These are phyloP conservation scores for Fusarium sp. DNA, from an alignment of 2,329 filamentous ascomycete species.

Conservation along the genomic window DNA sequence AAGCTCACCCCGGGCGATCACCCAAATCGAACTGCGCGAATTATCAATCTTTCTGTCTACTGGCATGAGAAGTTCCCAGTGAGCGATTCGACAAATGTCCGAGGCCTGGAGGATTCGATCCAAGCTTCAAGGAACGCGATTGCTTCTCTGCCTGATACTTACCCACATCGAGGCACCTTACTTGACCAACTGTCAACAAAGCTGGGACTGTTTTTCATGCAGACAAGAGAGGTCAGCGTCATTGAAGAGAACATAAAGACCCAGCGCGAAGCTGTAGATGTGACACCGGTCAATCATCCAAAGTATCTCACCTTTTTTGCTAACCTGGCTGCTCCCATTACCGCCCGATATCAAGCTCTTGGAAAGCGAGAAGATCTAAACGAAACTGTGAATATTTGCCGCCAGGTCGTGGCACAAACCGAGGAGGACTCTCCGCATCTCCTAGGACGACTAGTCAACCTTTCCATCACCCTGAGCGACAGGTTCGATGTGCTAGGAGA, in stretches of 20 bases:
- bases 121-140: neutral
- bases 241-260: neutral
- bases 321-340: neutral
- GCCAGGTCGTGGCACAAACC: neutral
- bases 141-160: neutral
- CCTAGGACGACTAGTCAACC: neutral
- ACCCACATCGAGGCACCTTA: neutral
- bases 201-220: neutral
- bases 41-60: neutral
- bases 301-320: neutral
- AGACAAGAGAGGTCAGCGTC: neutral
- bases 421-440: neutral
- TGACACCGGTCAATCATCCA: neutral
- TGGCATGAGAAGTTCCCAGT: conserved; percentile 2
- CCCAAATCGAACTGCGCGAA: neutral
- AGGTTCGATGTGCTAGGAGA: accelerated
- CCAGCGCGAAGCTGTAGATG: neutral
- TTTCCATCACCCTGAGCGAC: neutral
- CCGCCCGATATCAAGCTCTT: neutral
- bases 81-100: neutral
- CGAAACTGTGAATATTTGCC: neutral
- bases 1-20: too few species aligned
- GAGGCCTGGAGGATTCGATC: neutral
- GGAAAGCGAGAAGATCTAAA: neutral
- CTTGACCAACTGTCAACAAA: neutral